Conservation (phyloP, 2,329 filamentous ascomycete genomes). For the Cladorrhinum sp. region DNA sequence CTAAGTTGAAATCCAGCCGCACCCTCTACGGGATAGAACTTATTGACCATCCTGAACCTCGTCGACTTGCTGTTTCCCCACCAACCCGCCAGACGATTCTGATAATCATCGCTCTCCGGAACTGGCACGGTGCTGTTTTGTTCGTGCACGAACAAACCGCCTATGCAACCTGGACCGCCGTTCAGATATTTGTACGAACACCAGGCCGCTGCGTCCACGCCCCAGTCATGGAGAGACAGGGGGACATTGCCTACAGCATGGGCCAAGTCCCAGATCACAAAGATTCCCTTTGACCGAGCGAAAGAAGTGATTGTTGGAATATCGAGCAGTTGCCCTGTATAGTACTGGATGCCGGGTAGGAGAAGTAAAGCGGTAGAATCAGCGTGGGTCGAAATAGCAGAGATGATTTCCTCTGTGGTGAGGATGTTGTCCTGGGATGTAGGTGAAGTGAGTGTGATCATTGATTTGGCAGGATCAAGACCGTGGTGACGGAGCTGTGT, state of each 20-base stretch:
- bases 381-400: slow-evolving; percentile 64
- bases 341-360: slow-evolving; percentile 76
- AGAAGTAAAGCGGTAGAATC: slow-evolving; percentile 66
- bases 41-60: slow-evolving; percentile 73
- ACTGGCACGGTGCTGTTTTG: slow-evolving; percentile 50
- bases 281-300: slow-evolving; percentile 63
- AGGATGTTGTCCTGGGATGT: slow-evolving; percentile 51
- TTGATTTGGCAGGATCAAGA: slow-evolving; percentile 59
- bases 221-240: slow-evolving; percentile 69
- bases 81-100: slow-evolving; percentile 69
- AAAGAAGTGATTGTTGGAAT: slow-evolving; percentile 69
- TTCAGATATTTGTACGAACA: slow-evolving; percentile 85
- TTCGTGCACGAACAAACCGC: slow-evolving; percentile 70
- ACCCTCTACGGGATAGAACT: slow-evolving; percentile 67
- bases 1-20: slow-evolving; percentile 75
- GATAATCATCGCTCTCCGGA: slow-evolving; percentile 35
- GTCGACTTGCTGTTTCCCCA: slow-evolving; percentile 71
- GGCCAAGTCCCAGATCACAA: slow-evolving; percentile 76
- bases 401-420: slow-evolving; percentile 64
- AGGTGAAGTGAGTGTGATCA: slow-evolving; percentile 64
- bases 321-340: slow-evolving; percentile 75
- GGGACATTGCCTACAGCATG: slow-evolving; percentile 77
- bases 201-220: slow-evolving; percentile 76
- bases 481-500: slow-evolving; percentile 71
- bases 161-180: slow-evolving; percentile 70